These are phyloP conservation scores for Naganishia vaughanmartiniae DNA, from an alignment of 768 basidiomycete species.

Conservation along the genomic window DNA sequence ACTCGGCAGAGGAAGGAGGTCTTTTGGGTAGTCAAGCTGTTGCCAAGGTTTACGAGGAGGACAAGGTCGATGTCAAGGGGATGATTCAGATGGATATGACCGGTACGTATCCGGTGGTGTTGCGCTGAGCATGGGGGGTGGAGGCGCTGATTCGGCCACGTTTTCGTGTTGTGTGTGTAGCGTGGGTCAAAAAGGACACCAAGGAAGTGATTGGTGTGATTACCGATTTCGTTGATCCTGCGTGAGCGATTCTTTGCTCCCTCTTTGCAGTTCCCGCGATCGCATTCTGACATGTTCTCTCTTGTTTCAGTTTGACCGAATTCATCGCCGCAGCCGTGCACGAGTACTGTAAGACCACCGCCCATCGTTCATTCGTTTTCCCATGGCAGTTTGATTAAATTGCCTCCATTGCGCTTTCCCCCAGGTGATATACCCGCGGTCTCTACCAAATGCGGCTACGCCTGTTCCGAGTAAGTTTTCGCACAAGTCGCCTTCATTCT, in stretches of 20 bases:
- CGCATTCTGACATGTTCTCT: neutral
- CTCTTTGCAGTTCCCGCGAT: neutral
- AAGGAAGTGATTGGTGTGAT: constrained; percentile 70
- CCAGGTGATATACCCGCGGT: constrained; percentile 73
- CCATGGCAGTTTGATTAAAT: too few species aligned
- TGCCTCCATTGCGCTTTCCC: too few species aligned
- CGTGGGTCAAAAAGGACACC: constrained; percentile 80
- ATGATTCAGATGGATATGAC: constrained; percentile 69
- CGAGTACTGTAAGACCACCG: constrained; percentile 57
- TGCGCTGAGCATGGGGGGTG: neutral
- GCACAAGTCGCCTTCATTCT: neutral
- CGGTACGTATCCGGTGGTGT: neutral
- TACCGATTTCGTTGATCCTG: constrained; percentile 72
- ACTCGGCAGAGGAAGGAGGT: constrained; percentile 55
- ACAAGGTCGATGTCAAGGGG: constrained; percentile 66
- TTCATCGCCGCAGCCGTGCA: constrained; percentile 77
- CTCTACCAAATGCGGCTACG: constrained; percentile 85
- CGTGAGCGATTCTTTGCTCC: constrained; percentile 50
- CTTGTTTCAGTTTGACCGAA: constrained; percentile 63
- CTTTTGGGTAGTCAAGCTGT: constrained; percentile 78
- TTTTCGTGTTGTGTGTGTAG: constrained; percentile 23
- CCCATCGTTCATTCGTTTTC: too few species aligned
- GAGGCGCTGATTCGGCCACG: too few species aligned
- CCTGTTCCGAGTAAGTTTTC: constrained; percentile 67
- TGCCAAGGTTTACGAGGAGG: constrained; percentile 68